Percentiles rank a stretch among this genome's conserved stretches.
Conservation (phyloP, 371 early-diverging fungal species). For the Mortierella sp. region DNA sequence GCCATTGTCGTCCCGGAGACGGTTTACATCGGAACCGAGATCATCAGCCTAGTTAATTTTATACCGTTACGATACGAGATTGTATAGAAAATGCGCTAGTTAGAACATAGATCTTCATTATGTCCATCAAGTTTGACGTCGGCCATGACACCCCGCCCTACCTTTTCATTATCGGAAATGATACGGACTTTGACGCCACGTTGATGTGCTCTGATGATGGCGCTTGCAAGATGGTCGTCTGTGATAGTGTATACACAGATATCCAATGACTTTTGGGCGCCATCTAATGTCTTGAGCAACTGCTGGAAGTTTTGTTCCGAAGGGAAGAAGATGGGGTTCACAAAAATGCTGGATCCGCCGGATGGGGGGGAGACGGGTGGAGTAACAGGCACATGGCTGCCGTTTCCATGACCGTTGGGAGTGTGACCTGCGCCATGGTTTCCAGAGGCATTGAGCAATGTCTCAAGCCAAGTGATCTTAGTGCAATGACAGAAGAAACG, state of each 20-base stretch:
- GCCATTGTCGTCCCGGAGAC: slow-evolving; percentile 22
- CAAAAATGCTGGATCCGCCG: slow-evolving; percentile 47
- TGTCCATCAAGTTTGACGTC: neutral
- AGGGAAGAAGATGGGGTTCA: slow-evolving; percentile 68
- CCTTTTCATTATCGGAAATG: slow-evolving; percentile 54
- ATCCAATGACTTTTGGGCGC: slow-evolving; percentile 61
- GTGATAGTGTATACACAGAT: slow-evolving; percentile 70
- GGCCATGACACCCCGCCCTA: too few species aligned
- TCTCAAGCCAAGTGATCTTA: slow-evolving; percentile 53
- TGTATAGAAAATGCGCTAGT: too few species aligned
- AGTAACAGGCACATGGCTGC: neutral
- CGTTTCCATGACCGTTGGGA: slow-evolving; percentile 9
- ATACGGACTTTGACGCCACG: slow-evolving; percentile 69
- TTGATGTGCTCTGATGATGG: slow-evolving; percentile 55
- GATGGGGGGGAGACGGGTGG: slow-evolving; percentile 21
- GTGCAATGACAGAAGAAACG: too few species aligned
- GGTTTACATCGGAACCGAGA: slow-evolving; percentile 41
- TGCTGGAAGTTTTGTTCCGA: slow-evolving; percentile 60
- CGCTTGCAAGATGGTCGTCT: slow-evolving; percentile 65
- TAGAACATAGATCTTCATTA: neutral
- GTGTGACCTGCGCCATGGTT: slow-evolving; percentile 28
- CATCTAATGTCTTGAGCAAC: slow-evolving; percentile 60
- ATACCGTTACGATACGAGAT: too few species aligned
- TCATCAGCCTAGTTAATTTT: slow-evolving; percentile 50
- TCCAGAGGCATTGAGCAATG: slow-evolving; percentile 38